Evolutionary conservation across 192 early-diverging fungal genomes (phyloP).

Genomic region (Piromyces sp.): DNA sequence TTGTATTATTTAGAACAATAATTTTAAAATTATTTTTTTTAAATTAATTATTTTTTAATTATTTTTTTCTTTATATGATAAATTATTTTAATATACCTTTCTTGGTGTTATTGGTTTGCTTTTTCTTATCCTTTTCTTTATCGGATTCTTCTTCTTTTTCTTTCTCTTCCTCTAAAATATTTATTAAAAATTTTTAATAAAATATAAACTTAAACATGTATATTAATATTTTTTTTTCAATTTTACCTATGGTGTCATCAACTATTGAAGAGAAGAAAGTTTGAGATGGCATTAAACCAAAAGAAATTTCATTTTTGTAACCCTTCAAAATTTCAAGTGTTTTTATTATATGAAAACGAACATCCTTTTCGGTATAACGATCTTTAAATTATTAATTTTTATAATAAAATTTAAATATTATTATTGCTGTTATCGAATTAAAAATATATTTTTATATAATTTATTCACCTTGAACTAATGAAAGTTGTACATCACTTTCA

Average conservation of each 20-base stretch:
- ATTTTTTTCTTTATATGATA: too few species aligned
- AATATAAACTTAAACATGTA: too few species aligned
- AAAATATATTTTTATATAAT: background rate
- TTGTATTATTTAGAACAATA: too few species aligned
- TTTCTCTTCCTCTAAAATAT: background rate
- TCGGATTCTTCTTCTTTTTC: constrained; percentile 1
- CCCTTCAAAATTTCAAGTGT: constrained; percentile 69
- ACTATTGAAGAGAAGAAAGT: constrained; percentile 46
- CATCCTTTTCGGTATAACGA: constrained; percentile 82
- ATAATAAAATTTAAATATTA: too few species aligned
- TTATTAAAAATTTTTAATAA: too few species aligned
- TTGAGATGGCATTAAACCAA: constrained; percentile 52
- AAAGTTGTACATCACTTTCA: background rate
- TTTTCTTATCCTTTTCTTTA: background rate
- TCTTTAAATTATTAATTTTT: constrained; percentile 15
- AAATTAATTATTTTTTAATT: too few species aligned
- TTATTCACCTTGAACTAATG: background rate
- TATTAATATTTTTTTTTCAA: too few species aligned
- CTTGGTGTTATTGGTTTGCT: background rate
- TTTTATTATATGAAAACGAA: constrained; percentile 72
- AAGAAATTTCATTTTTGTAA: constrained; percentile 38
- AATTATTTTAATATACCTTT: background rate
- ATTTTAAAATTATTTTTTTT: too few species aligned
- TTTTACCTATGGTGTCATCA: constrained; percentile 34
- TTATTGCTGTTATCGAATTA: too few species aligned